Conservation (phyloP, 2,329 filamentous ascomycete species). For the Fusarium neocosmosporiellum region DNA sequence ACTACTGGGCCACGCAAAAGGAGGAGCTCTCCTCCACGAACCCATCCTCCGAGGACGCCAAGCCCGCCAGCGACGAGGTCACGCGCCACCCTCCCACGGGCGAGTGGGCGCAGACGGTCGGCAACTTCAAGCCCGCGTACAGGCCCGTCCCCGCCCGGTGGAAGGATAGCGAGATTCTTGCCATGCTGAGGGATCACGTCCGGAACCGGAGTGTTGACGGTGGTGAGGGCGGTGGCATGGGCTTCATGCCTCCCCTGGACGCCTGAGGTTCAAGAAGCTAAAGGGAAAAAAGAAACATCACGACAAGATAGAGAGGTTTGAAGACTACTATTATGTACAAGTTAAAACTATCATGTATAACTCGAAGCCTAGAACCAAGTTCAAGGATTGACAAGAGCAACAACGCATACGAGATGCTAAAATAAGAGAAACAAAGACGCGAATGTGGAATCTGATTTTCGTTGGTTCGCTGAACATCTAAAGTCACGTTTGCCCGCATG, state of each 20-base stretch:
- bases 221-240: slow-evolving; percentile 60
- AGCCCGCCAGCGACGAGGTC: slow-evolving; percentile 46
- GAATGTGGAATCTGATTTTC: slow-evolving; percentile 1
- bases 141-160: slow-evolving; percentile 88
- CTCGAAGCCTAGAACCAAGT: slow-evolving; percentile 6
- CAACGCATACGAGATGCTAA: background rate
- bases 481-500: background rate
- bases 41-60: slow-evolving; percentile 41
- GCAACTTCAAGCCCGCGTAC: slow-evolving; percentile 93
- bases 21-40: slow-evolving; percentile 59
- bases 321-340: slow-evolving; percentile 26
- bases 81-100: slow-evolving; percentile 61
- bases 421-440: slow-evolving; percentile 1
- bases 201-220: slow-evolving; percentile 63
- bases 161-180: slow-evolving; percentile 84
- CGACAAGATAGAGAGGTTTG: background rate
- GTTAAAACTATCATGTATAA: slow-evolving; percentile 23
- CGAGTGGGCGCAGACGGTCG: slow-evolving; percentile 97
- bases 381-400: background rate
- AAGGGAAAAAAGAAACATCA: background rate
- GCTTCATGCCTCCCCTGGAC: slow-evolving; percentile 66
- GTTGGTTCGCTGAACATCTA: background rate
- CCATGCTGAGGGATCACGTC: slow-evolving; percentile 83
- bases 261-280: slow-evolving; percentile 5
- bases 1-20: slow-evolving; percentile 98